These are phyloP conservation scores for Stephania japonica DNA, from an alignment of 164 flowering plant species.

Conservation along the genomic window DNA sequence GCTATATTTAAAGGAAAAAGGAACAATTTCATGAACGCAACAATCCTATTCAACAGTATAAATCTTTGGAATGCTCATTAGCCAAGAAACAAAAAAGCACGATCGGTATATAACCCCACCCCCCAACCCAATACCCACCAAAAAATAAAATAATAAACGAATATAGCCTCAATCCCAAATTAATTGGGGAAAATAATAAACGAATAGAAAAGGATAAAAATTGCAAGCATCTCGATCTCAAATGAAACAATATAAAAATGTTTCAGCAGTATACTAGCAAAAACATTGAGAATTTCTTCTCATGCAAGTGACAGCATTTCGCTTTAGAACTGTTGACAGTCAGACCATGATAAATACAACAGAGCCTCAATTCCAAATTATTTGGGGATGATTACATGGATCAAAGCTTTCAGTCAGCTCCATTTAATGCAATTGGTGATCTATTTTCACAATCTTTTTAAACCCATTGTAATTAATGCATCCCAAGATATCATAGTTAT, in stretches of 20 bases:
- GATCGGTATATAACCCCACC: neutral
- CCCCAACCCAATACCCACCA: neutral
- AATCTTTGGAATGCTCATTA: neutral
- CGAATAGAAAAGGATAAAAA: too few species aligned
- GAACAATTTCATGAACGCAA: neutral
- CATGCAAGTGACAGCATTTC: neutral
- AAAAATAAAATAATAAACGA: too few species aligned
- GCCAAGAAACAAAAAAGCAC: neutral
- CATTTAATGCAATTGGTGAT: too few species aligned
- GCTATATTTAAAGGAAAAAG: neutral
- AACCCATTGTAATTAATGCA: too few species aligned
- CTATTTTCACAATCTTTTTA: too few species aligned
- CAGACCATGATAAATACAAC: neutral
- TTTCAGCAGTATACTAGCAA: neutral
- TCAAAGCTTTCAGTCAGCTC: too few species aligned
- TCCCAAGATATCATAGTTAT: too few species aligned
- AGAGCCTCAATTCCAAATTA: too few species aligned
- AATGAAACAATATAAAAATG: neutral
- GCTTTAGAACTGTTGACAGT: neutral
- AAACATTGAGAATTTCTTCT: neutral
- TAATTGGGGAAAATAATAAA: too few species aligned
- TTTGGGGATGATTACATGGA: too few species aligned
- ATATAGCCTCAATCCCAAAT: too few species aligned
- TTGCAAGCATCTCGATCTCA: neutral
- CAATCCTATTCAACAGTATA: neutral